phyloP scores from a whole-genome alignment of 352 stramenopile species.

The Globisporangium rhizosaccharum region DNA sequence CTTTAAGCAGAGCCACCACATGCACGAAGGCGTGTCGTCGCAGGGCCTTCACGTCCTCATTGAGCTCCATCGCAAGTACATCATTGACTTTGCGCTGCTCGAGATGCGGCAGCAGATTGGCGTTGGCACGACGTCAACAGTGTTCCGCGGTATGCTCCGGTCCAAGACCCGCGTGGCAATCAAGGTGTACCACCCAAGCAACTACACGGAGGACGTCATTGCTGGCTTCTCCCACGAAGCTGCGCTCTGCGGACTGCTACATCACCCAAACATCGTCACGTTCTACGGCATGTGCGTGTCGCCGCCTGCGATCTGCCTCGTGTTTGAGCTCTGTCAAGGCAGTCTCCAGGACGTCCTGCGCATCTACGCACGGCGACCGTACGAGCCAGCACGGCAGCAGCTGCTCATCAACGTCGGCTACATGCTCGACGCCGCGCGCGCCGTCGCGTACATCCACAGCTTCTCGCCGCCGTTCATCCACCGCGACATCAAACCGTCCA shows the following conservation, averaged over 20 bases:
- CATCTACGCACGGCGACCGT: slow-evolving; percentile 46
- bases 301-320: slow-evolving; percentile 53
- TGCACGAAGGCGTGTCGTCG: slow-evolving; percentile 32
- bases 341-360: slow-evolving; percentile 52
- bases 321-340: slow-evolving; percentile 57
- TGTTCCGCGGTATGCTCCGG: slow-evolving; percentile 30
- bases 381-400: slow-evolving; percentile 26
- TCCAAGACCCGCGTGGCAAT: slow-evolving; percentile 42
- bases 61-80: slow-evolving; percentile 36
- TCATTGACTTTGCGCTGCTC: slow-evolving; percentile 52
- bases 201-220: slow-evolving; percentile 56
- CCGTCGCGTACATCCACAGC: slow-evolving; percentile 66
- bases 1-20: slow-evolving; percentile 14
- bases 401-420: background rate
- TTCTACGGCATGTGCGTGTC: slow-evolving; percentile 81
- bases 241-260: slow-evolving; percentile 45
- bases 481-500: slow-evolving; percentile 64
- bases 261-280: slow-evolving; percentile 59
- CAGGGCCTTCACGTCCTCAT: slow-evolving; percentile 56
- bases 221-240: slow-evolving; percentile 78
- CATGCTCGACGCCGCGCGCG: slow-evolving; percentile 25
- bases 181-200: slow-evolving; percentile 68
- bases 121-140: slow-evolving; percentile 45
- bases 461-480: slow-evolving; percentile 67
- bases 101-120: slow-evolving; percentile 47